Base-by-base conservation (phyloP, 768 basidiomycete genomes). In the Leccinum disarticulatum region DNA sequence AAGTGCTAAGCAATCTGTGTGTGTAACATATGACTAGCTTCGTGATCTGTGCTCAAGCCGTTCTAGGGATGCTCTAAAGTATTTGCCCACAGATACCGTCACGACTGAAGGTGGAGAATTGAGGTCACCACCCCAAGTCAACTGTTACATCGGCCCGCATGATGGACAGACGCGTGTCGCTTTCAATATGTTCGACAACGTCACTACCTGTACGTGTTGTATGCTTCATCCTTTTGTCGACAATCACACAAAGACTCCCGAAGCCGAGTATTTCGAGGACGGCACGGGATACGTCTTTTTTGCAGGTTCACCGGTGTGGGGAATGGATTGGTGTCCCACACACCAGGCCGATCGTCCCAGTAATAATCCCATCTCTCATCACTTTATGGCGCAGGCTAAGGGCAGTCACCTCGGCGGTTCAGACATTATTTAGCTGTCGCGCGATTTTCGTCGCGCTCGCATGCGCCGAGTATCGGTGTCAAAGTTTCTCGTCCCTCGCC, bases 271-370 rank as follows among this genome's bases (percentile, higher is more conserved):
- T 62, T 73, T 87, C 11, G 77, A 83, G 3, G 81, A 80, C 41
- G 86, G 83, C 63, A 77, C 79, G 30, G 80, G 88, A 0, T 81
- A 88, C 61, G 77, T 96, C 1, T 88, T 98, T 73, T 91, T 88
- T 61, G 88, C 91, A 0, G 97, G 97, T 6, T 90, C 88, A 3
- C 90, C 93, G 0, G 89, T 92, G n/a, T 93, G 90, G 87, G 92
- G 87, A 3, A 68, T 96, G 36, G 93, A 95, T 64, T 98, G 95
- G 95, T 95, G 94, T 71, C 96, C 97, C 3, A 84, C 87, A 25
- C 81, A 88, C 61, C 73, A 78, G 22, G 76, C 80, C 36, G 85
- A 87, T 52, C 79, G 85, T 41, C 62, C 75, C 52, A 69, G 90
- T 90, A 65, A 64, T 80, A 2, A 49, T 14, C 27, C 7, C 3